Evolutionary conservation across 257 asterid species (phyloP).

Genomic region (Galeopsis tetrahit): DNA sequence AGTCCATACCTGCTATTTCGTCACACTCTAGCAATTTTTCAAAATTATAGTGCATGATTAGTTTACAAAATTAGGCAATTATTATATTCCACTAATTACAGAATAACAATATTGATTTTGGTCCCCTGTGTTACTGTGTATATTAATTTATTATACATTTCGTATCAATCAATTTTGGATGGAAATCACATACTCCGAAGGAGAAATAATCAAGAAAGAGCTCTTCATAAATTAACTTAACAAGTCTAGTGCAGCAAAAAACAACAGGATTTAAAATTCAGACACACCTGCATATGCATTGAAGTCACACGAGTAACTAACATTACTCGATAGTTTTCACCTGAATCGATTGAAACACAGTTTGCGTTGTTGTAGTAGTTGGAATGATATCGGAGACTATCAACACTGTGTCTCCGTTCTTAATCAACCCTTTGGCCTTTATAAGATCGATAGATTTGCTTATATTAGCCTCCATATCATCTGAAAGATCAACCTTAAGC

Average conservation of each 20-base stretch:
- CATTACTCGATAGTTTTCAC: conserved; percentile 57
- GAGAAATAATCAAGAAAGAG: not conserved
- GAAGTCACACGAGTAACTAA: no score
- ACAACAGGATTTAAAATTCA: not conserved
- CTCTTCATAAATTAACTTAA: not conserved
- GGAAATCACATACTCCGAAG: not conserved
- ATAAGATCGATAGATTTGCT: conserved; percentile 54
- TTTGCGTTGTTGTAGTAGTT: conserved; percentile 51
- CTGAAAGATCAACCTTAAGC: conserved; percentile 61
- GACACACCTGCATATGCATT: not conserved
- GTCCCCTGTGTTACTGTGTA: not conserved
- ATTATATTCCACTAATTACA: not conserved
- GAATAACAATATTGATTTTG: no score
- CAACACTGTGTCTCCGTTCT: conserved; percentile 60
- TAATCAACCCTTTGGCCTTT: conserved; percentile 62
- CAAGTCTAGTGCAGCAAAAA: not conserved
- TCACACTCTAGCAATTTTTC: not conserved
- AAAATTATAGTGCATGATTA: not conserved
- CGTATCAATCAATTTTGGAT: not conserved
- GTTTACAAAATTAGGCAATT: not conserved
- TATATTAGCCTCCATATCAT: conserved; percentile 72
- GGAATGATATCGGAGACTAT: conserved; percentile 75
- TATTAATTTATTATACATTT: not conserved
- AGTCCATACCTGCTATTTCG: not conserved
- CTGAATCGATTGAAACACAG: conserved; percentile 73